Percentiles rank a stretch among this genome's conserved stretches.
These are phyloP conservation scores for Phoenix roebelenii DNA, from an alignment of 176 grass and related monocot species.

Conservation along the genomic window DNA sequence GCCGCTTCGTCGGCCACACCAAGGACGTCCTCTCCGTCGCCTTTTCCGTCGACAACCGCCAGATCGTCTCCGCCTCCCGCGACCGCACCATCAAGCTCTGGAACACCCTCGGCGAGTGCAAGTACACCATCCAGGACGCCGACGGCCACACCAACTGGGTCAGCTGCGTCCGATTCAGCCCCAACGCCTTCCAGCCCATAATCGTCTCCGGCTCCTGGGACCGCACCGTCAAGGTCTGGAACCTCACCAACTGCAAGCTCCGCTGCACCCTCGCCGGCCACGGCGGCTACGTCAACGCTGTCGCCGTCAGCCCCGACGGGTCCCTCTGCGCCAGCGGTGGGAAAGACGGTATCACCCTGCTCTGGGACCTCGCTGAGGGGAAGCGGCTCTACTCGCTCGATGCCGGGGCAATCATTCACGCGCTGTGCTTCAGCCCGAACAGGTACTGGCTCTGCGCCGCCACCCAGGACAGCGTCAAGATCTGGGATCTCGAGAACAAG, in stretches of 20 bases:
- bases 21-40: conserved; percentile 94
- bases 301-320: conserved; percentile 78
- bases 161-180: conserved; percentile 79
- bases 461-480: conserved; percentile 77
- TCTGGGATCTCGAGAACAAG: conserved; percentile 97
- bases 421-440: conserved; percentile 89
- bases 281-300: conserved; percentile 64
- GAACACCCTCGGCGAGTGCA: conserved; percentile 97
- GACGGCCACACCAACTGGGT: conserved; percentile 82
- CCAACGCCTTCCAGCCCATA: conserved; percentile 30
- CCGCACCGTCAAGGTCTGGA: conserved; percentile 88
- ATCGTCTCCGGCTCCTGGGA: conserved; percentile 88
- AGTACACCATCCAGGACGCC: conserved; percentile 77
- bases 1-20: conserved; percentile 67
- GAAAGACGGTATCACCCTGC: conserved; percentile 54
- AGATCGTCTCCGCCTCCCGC: conserved; percentile 85
- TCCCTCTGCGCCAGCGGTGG: conserved; percentile 91
- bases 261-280: conserved; percentile 51
- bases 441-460: conserved; percentile 92
- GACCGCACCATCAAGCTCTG: conserved; percentile 90
- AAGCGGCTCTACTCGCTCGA: conserved; percentile 79
- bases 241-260: conserved; percentile 88
- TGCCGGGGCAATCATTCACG: conserved; percentile 56
- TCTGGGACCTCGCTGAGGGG: conserved; percentile 82
- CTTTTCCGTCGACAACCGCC: conserved; percentile 86